Evolutionary conservation across 2,329 filamentous ascomycete genomes (phyloP).

Genomic region (Xylariaceae sp.): DNA sequence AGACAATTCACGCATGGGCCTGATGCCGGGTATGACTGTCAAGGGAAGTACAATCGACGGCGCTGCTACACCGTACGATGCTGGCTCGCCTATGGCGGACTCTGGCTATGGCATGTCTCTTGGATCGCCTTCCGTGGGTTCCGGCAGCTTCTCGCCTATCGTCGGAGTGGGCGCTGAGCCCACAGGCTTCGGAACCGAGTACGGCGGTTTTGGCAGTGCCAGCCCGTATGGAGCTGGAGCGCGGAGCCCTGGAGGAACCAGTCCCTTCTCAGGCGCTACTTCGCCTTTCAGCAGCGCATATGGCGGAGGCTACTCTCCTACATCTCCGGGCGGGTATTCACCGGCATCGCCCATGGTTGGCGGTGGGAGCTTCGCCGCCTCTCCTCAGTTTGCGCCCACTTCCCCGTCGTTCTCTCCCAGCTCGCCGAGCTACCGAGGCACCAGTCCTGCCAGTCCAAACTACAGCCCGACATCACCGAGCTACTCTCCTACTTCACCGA

Average conservation of each 20-base stretch:
- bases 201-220: constrained; percentile 44
- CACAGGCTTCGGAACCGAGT: constrained; percentile 57
- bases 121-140: constrained; percentile 47
- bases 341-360: constrained; percentile 66
- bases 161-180: constrained; percentile 67
- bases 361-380: constrained; percentile 46
- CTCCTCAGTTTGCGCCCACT: constrained; percentile 55
- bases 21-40: constrained; percentile 70
- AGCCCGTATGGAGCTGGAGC: constrained; percentile 58
- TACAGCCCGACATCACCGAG: constrained; percentile 61
- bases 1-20: constrained; percentile 78
- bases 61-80: constrained; percentile 90
- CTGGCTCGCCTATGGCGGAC: constrained; percentile 70
- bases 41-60: constrained; percentile 72
- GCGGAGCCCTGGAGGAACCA: constrained; percentile 60
- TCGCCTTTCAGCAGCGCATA: constrained; percentile 54
- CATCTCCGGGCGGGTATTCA: constrained; percentile 69
- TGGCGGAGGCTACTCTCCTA: constrained; percentile 61
- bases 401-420: constrained; percentile 55
- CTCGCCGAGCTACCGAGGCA: constrained; percentile 41
- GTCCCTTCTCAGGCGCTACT: constrained; percentile 63
- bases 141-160: constrained; percentile 69
- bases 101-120: constrained; percentile 55
- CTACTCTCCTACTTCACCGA: constrained; percentile 56
- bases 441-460: constrained; percentile 49